These are phyloP conservation scores for Serendipita indica DNA, from an alignment of 768 basidiomycete species.

Conservation along the genomic window DNA sequence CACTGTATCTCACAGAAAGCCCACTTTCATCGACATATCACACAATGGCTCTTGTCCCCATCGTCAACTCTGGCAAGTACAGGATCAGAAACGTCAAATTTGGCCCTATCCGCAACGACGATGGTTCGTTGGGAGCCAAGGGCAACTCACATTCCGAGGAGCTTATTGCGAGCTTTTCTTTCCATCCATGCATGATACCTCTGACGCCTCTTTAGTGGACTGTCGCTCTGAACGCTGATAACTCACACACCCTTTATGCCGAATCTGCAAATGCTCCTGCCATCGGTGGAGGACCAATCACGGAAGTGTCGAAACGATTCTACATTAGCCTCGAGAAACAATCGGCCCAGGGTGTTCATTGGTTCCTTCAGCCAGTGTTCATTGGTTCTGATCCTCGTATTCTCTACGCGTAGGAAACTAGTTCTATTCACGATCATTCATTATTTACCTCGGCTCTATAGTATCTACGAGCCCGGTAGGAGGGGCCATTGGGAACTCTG, in stretches of 20 bases:
- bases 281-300: too few species aligned
- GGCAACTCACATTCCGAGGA: not conserved
- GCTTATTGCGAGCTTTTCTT: not conserved
- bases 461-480: too few species aligned
- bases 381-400: not conserved
- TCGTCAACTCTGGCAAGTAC: not conserved
- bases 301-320: not conserved
- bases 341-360: too few species aligned
- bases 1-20: too few species aligned
- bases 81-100: not conserved
- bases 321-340: not conserved
- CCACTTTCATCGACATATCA: too few species aligned
- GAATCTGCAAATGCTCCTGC: not conserved
- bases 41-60: not conserved
- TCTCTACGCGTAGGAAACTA: not conserved
- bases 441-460: too few species aligned
- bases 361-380: not conserved
- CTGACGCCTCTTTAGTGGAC: not conserved
- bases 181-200: not conserved
- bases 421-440: too few species aligned
- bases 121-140: not conserved
- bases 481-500: not conserved
- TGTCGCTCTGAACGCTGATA: not conserved
- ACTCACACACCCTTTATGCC: not conserved
- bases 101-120: not conserved